A percentile compares a stretch with the other conserved stretches of the same genome.
These are phyloP conservation scores for Calonectria pseudoturangicola DNA, from an alignment of 2,329 filamentous ascomycete genomes.

Conservation along the genomic window DNA sequence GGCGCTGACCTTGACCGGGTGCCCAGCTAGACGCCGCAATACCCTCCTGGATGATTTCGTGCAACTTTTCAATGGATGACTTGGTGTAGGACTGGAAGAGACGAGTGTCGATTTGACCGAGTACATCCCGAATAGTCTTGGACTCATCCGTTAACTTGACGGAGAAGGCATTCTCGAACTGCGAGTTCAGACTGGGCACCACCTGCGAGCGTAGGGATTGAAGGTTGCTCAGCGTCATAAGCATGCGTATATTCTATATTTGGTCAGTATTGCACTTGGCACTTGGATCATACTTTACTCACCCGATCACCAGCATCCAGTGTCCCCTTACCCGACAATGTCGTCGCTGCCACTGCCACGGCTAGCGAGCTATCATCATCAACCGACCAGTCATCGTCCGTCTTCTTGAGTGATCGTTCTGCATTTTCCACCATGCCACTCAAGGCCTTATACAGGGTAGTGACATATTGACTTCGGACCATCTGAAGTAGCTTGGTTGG, in stretches of 20 bases:
- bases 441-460: constrained; percentile 93
- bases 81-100: constrained; percentile 95
- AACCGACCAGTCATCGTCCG: constrained; percentile 77
- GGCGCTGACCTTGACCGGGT: constrained; percentile 73
- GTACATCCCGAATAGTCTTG: constrained; percentile 92
- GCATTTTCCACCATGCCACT: constrained; percentile 98
- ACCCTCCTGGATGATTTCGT: constrained; percentile 82
- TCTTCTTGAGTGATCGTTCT: constrained; percentile 81
- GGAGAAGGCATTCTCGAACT: constrained; percentile 95
- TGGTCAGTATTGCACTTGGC: constrained; percentile 49
- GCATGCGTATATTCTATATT: constrained; percentile 90
- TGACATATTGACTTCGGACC: constrained; percentile 94
- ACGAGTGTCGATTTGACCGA: constrained; percentile 91
- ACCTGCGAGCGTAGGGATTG: constrained; percentile 87
- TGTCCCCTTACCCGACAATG: constrained; percentile 66
- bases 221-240: constrained; percentile 94
- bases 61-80: constrained; percentile 81
- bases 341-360: constrained; percentile 56
- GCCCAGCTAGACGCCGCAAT: constrained; percentile 84
- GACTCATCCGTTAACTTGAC: constrained; percentile 96
- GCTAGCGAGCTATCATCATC: constrained; percentile 65
- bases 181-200: constrained; percentile 90
- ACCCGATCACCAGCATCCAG: constrained; percentile 75
- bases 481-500: constrained; percentile 91
- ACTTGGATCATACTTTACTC: constrained; percentile 53